Evolutionary conservation across 2,329 filamentous ascomycete species (phyloP).

Genomic region (Aureobasidium sp.): DNA sequence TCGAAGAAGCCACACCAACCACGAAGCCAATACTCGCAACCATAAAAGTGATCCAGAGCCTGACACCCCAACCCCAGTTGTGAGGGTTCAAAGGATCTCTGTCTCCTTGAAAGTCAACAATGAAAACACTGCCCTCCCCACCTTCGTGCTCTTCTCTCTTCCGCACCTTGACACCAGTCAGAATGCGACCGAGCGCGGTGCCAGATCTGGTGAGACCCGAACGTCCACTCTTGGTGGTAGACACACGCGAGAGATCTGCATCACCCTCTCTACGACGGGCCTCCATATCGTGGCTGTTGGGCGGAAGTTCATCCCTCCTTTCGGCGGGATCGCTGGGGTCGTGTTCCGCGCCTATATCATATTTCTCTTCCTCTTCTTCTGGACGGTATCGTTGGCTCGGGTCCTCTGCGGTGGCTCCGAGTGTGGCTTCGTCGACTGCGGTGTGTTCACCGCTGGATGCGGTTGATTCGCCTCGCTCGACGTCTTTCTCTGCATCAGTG

Average conservation of each 20-base stretch:
- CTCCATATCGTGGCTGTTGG: conserved; percentile 13
- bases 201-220: conserved; percentile 15
- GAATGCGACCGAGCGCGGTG: conserved; percentile 25
- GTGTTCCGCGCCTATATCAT: neutral
- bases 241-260: conserved; percentile 20
- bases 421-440: neutral
- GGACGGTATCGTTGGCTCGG: neutral
- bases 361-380: conserved; percentile 10
- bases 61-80: conserved; percentile 26
- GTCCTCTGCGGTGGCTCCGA: neutral
- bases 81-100: conserved; percentile 30
- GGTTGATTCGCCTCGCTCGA: neutral
- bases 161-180: conserved; percentile 31
- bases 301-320: conserved; percentile 14
- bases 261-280: conserved; percentile 18
- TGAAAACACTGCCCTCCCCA: conserved; percentile 30
- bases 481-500: neutral
- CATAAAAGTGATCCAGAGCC: conserved; percentile 27
- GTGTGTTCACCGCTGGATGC: neutral
- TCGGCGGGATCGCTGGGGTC: conserved; percentile 8
- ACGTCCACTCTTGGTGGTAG: conserved; percentile 22
- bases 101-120: conserved; percentile 30
- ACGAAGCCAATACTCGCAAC: conserved; percentile 39
- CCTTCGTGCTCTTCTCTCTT: conserved; percentile 28
- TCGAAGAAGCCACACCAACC: conserved; percentile 43